Conservation (phyloP, 192 early-diverging fungal genomes). For the Geranomyces variabilis region DNA sequence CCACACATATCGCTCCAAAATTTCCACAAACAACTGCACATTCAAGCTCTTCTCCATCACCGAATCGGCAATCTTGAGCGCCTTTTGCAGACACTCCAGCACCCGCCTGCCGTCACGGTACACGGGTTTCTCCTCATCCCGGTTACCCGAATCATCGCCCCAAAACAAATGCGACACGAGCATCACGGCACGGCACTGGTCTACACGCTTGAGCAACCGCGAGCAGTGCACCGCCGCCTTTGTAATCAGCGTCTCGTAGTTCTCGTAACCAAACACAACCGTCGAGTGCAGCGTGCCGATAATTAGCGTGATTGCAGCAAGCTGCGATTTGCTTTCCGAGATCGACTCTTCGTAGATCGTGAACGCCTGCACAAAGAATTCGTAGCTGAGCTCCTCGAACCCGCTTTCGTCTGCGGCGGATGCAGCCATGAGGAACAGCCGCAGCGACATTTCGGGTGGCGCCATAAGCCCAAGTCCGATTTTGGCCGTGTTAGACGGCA, state of each 20-base stretch:
- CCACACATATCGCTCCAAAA: constrained; percentile 92
- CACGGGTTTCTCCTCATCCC: constrained; percentile 59
- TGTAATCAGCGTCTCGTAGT: constrained; percentile 93
- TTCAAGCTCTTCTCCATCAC: constrained; percentile 89
- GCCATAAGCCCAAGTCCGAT: constrained; percentile 43
- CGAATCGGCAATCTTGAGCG: constrained; percentile 91
- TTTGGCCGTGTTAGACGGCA: constrained; percentile 28
- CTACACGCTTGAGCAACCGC: constrained; percentile 89
- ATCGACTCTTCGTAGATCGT: constrained; percentile 97
- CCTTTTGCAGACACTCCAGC: constrained; percentile 89
- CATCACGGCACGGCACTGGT: constrained; percentile 88
- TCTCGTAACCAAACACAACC: constrained; percentile 81
- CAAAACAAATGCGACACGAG: constrained; percentile 93
- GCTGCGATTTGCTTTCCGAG: constrained; percentile 89
- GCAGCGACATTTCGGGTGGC: constrained; percentile 66
- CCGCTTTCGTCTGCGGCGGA: constrained; percentile 83
- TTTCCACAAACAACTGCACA: constrained; percentile 95
- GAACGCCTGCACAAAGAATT: constrained; percentile 96
- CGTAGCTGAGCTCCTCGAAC: constrained; percentile 94
- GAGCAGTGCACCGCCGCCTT: constrained; percentile 90
- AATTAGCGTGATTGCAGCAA: constrained; percentile 84
- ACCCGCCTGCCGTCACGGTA: constrained; percentile 89
- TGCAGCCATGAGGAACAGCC: constrained; percentile 85
- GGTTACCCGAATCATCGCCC: constrained; percentile 52
- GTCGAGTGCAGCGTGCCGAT: constrained; percentile 85